Base-by-base conservation (phyloP, 306 rosid genomes). In the Prunus kanzakura region DNA sequence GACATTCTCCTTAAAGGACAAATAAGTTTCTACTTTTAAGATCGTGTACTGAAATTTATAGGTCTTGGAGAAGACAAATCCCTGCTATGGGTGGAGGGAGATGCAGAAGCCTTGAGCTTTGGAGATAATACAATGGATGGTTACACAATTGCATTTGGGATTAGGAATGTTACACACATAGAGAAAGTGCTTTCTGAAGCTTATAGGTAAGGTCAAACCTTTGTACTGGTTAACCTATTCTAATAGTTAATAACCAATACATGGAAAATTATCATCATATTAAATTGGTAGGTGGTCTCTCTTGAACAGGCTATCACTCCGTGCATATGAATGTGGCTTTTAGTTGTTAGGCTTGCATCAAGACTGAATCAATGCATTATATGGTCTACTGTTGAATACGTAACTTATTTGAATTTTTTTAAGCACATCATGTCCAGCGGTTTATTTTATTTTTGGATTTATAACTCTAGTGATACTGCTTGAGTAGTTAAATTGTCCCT, bases 71-170 rank as follows among this genome's bases (percentile, higher is more conserved):
- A 89, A 82, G 89, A 83, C 46, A 77, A 67, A 77, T 92, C 96
- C 79, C 99, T 95, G 67, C 23, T 82, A 69, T 92, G 98, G 99
- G 89, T 88, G 72, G 96, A 92, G 84, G 97, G 97, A 79, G 86
- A 95, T 79, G 97, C 98, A 55, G 97, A 95, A 82, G 85, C 84
- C 86, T 79, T 92, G 82, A 77, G 76, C 76, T 92, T 92, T 63
- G 67, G 79, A 77, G 86, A 87, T 73, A 84, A 88, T 83, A 85
- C 97, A 77, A 89, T 95, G 97, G 97, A 95, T 88, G 96, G 97
- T 86, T 95, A 92, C 83, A 92, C 98, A 46, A 90, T 95, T 88
- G 98, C 97, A 30, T 95, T 95, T 79, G 98, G 97, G 80, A 95
- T 95, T 78, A 85, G 98, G 76, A 95, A 92, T 78, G 98, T 95